phyloP scores from a whole-genome alignment of 192 early-diverging fungal genomes.

The Linnemannia elongata region DNA sequence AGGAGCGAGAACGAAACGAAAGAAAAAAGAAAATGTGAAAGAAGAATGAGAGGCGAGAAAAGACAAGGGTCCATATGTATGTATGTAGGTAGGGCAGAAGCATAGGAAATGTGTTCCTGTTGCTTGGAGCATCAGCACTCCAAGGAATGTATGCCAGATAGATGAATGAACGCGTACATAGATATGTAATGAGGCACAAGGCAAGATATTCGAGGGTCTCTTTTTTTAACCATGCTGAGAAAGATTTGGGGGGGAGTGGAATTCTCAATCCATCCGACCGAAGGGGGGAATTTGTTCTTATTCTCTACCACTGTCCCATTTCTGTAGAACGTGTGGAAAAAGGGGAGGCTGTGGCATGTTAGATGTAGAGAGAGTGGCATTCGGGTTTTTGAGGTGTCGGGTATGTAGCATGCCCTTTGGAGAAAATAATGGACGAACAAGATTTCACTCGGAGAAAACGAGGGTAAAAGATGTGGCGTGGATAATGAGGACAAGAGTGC shows the following conservation, averaged over 20 bases:
- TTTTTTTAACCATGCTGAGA: not conserved
- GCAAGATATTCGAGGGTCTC: not conserved
- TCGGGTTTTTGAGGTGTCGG: not conserved
- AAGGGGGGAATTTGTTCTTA: not conserved
- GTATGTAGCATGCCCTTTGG: not conserved
- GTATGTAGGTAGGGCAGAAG: too few species aligned
- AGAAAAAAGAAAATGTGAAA: conserved; percentile 1
- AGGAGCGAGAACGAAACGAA: not conserved
- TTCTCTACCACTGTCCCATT: not conserved
- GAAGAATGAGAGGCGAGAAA: not conserved
- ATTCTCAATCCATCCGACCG: conserved; percentile 30
- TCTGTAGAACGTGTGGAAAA: conserved; percentile 1
- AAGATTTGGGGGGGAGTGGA: conserved; percentile 10
- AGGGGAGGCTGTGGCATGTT: not conserved
- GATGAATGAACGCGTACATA: not conserved
- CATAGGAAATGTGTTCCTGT: too few species aligned
- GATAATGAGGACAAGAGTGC: not conserved
- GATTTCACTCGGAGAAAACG: not conserved
- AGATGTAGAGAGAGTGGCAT: not conserved
- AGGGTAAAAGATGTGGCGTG: not conserved
- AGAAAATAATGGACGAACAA: not conserved
- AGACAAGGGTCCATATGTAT: too few species aligned
- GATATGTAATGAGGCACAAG: too few species aligned
- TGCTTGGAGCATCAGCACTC: not conserved
- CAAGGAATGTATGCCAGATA: conserved; percentile 22